Evolutionary conservation across 2,329 filamentous ascomycete species (phyloP).

Genomic region (Diaporthe helianthi): DNA sequence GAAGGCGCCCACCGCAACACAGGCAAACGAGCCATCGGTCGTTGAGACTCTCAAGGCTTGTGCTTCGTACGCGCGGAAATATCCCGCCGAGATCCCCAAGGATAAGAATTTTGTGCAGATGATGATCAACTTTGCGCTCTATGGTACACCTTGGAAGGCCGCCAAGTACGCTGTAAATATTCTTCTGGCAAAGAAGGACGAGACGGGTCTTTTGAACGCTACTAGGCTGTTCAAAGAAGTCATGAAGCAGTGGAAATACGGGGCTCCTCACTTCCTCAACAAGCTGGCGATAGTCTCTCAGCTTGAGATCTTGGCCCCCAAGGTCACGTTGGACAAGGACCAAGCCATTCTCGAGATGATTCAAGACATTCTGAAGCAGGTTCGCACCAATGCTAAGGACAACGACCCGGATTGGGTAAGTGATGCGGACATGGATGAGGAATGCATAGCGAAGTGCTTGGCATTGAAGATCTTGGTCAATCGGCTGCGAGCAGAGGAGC

Average conservation of each 20-base stretch:
- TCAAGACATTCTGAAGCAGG: slow-evolving; percentile 74
- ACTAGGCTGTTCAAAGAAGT: slow-evolving; percentile 82
- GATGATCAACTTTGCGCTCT: slow-evolving; percentile 81
- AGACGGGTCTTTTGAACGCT: slow-evolving; percentile 80
- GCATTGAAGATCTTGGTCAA: slow-evolving; percentile 89
- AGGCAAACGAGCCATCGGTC: slow-evolving; percentile 73
- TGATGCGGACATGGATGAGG: slow-evolving; percentile 74
- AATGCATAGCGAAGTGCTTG: slow-evolving; percentile 82
- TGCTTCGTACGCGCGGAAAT: slow-evolving; percentile 86
- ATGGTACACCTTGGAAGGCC: slow-evolving; percentile 79
- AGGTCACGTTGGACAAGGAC: slow-evolving; percentile 74
- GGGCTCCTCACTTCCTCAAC: slow-evolving; percentile 75
- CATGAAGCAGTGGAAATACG: slow-evolving; percentile 77
- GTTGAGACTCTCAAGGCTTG: slow-evolving; percentile 94
- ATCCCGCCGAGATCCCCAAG: slow-evolving; percentile 81
- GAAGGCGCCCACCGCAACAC: slow-evolving; percentile 75
- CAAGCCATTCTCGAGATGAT: slow-evolving; percentile 83
- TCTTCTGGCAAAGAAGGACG: slow-evolving; percentile 74
- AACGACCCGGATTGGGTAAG: slow-evolving; percentile 71
- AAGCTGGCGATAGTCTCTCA: slow-evolving; percentile 76
- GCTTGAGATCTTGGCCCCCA: slow-evolving; percentile 76
- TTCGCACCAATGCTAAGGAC: slow-evolving; percentile 66
- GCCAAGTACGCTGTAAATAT: slow-evolving; percentile 96
- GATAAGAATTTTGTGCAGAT: slow-evolving; percentile 83
- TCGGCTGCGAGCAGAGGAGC: slow-evolving; percentile 69